A percentile compares a stretch with the other conserved stretches of the same genome.
Conservation (phyloP, 2,329 filamentous ascomycete genomes). For the Parascedosporium putredinis region DNA sequence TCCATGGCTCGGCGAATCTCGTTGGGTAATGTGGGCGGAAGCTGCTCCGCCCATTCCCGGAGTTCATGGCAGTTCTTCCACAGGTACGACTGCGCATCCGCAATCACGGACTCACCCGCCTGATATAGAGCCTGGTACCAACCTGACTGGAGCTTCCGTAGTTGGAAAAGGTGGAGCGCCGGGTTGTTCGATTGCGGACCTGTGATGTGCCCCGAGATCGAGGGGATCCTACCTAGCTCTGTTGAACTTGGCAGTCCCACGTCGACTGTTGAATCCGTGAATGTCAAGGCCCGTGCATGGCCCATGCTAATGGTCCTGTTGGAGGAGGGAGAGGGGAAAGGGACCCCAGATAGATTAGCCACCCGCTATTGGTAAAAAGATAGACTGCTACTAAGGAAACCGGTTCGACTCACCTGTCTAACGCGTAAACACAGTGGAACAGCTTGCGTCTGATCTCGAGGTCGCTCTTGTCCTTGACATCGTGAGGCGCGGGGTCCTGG, state of each 20-base stretch:
- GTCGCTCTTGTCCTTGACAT: conserved; percentile 54
- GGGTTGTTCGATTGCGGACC: conserved; percentile 49
- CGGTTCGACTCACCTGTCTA: conserved; percentile 58
- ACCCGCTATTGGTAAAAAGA: background rate
- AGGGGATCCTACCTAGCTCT: conserved; percentile 30
- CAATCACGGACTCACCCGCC: conserved; percentile 57
- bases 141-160: conserved; percentile 74
- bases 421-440: conserved; percentile 82
- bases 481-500: conserved; percentile 71
- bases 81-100: conserved; percentile 59
- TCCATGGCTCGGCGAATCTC: conserved; percentile 70
- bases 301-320: conserved; percentile 79
- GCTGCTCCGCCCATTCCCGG: conserved; percentile 70
- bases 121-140: conserved; percentile 89
- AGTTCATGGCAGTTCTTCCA: conserved; percentile 69
- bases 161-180: conserved; percentile 67
- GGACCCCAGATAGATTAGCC: background rate
- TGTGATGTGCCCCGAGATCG: conserved; percentile 30
- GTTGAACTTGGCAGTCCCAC: conserved; percentile 60
- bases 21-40: conserved; percentile 54
- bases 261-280: conserved; percentile 78
- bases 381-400: background rate
- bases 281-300: conserved; percentile 79
- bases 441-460: conserved; percentile 72
- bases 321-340: no score